Base-by-base conservation (phyloP, 1,284 basidiomycete species). In the Macrocystidia cucumis region DNA sequence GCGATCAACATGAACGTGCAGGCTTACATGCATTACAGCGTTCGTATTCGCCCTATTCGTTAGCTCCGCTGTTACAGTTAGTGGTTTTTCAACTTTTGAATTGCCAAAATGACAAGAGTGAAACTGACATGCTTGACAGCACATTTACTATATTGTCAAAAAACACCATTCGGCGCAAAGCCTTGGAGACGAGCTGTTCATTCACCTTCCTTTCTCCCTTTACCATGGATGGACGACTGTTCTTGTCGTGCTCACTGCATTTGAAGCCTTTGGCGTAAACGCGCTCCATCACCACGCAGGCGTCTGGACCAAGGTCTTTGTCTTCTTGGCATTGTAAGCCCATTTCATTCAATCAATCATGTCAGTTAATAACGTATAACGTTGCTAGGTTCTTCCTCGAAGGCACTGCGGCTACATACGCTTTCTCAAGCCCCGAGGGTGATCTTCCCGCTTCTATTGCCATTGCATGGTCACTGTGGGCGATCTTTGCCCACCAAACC, bases 191-290 rank as follows among this genome's bases (percentile, higher is more conserved):
- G 90, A 95, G 58, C 57, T 89, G 43, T 86, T 86, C 44, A 63
- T 89, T 24, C 85, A 89, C 52, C 74, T 89, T 9, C 91, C 91
- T 6, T 92, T 93, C 72, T 91, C 88, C 6, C 76, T 93, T 37
- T 96, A 86, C 66, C 92, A 96, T 55, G 92, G 92, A 33, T 95
- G 91, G 85, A 91, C 89, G 9, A 91, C 90, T 32, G 84, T 96
- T 34, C 76, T 96, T 39, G 85, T 95, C 46, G 70, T 96, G 43
- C 65, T 96, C 42, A 85, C 88, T 30, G 83, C 75, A 3, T 96
- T 97, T 57, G 83, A 92, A 55, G 91, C 91, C 0, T 95, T 95
- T 50, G 92, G 92, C 44, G 78, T 81, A 41, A 73, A 92, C 55
- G 77, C 86, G 0, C 51, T 68, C 46, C 59, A 57, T 32, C 66